Evolutionary conservation across 306 rosid species (phyloP).

Genomic region (Arachis hypogaea): DNA sequence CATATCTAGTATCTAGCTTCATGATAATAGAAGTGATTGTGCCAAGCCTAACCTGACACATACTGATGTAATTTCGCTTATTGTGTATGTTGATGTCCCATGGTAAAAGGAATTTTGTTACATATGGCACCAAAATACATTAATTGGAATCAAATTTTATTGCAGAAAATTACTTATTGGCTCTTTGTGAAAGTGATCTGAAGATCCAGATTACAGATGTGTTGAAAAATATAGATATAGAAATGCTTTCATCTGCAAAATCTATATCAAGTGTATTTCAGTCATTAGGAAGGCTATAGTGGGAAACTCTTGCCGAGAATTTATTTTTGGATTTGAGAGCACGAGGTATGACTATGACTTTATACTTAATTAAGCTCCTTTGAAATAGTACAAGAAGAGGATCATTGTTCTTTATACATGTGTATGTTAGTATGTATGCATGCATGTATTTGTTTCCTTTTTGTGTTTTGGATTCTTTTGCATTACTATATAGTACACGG

Average conservation of each 20-base stretch:
- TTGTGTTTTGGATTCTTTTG: background rate
- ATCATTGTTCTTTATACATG: slow-evolving; percentile 9
- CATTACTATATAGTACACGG: too few relatives aligned
- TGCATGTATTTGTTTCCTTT: background rate
- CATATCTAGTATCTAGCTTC: too few relatives aligned
- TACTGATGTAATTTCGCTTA: slow-evolving; percentile 1
- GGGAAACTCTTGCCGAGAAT: too few relatives aligned
- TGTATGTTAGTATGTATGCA: background rate
- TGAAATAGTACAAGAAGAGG: slow-evolving; percentile 33
- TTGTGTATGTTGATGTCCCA: background rate
- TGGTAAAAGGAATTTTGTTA: slow-evolving; percentile 19
- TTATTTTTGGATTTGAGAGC: slow-evolving; percentile 39
- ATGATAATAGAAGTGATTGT: slow-evolving; percentile 9
- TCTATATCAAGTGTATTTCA: too few relatives aligned
- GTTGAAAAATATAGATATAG: slow-evolving; percentile 62
- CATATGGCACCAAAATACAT: slow-evolving; percentile 28
- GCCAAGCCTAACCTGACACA: background rate
- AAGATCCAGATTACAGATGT: slow-evolving; percentile 61
- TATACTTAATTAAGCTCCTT: slow-evolving; percentile 33
- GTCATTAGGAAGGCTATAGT: too few relatives aligned
- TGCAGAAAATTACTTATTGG: slow-evolving; percentile 81
- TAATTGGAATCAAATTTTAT: slow-evolving; percentile 33
- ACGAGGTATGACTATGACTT: slow-evolving; percentile 54
- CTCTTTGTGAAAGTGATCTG: slow-evolving; percentile 74
- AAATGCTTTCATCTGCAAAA: slow-evolving; percentile 48